A percentile compares a stretch with the other conserved stretches of the same genome.
Conservation (phyloP, 495 filamentous ascomycete species). For the Niebla homalea region DNA sequence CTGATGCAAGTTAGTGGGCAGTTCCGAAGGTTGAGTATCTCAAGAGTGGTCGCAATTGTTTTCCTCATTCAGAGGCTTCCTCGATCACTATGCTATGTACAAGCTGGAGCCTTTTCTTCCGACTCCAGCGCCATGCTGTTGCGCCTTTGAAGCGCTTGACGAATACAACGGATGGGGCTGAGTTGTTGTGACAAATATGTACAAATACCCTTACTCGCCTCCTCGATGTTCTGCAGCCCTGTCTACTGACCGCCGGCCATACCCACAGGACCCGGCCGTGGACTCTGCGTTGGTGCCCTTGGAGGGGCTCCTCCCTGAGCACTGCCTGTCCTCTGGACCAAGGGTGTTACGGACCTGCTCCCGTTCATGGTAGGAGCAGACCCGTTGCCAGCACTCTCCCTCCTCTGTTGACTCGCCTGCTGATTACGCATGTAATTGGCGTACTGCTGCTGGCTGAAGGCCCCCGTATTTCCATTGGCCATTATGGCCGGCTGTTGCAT, state of each 20-base stretch:
- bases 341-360: slow-evolving; percentile 37
- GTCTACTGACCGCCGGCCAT: slow-evolving; percentile 16
- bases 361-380: slow-evolving; percentile 26
- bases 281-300: slow-evolving; percentile 15
- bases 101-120: too few relatives aligned
- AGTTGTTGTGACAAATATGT: not conserved
- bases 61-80: too few relatives aligned
- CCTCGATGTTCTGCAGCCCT: not conserved
- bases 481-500: slow-evolving; percentile 17
- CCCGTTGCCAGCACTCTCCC: slow-evolving; percentile 27
- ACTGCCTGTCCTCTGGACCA: slow-evolving; percentile 27
- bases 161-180: not conserved
- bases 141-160: too few relatives aligned
- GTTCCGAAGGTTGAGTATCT: too few relatives aligned
- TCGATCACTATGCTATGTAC: too few relatives aligned
- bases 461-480: slow-evolving; percentile 23
- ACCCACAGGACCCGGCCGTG: slow-evolving; percentile 29
- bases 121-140: too few relatives aligned
- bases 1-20: too few relatives aligned
- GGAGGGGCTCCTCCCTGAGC: slow-evolving; percentile 11
- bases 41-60: too few relatives aligned
- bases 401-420: slow-evolving; percentile 34
- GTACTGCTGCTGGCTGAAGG: slow-evolving; percentile 46
- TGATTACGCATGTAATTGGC: slow-evolving; percentile 61
- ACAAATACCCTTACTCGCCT: not conserved